A percentile compares a stretch with the other conserved stretches of the same genome.
Conservation (phyloP, 2,329 filamentous ascomycete species). For the Aspergillus versicolor region DNA sequence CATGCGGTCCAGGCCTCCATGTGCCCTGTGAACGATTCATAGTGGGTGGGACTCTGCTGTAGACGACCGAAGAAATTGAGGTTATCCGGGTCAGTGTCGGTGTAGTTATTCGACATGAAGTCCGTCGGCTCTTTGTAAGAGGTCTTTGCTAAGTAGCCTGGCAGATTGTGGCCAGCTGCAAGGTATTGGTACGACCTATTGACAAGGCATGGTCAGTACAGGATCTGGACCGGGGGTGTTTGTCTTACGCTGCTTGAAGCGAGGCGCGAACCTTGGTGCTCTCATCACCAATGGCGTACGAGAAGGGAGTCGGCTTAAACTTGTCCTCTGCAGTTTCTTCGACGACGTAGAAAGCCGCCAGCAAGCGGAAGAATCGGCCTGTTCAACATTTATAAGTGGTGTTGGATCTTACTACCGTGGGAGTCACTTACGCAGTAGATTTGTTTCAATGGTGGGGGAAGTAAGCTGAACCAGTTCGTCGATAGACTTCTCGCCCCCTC, state of each 20-base stretch:
- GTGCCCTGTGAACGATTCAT: conserved; percentile 34
- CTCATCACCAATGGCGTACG: conserved; percentile 31
- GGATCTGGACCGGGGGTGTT: neutral
- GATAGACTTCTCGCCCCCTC: conserved; percentile 28
- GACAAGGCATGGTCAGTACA: neutral
- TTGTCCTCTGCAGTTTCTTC: conserved; percentile 30
- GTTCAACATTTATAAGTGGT: neutral
- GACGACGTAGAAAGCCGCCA: conserved; percentile 32
- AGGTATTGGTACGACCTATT: conserved; percentile 32
- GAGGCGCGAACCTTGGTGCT: conserved; percentile 30
- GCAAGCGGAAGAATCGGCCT: conserved; percentile 31
- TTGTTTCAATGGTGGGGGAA: neutral
- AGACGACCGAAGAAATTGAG: conserved; percentile 36
- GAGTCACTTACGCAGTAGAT: neutral
- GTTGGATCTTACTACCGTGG: too few relatives aligned
- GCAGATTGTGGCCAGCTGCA: conserved; percentile 30
- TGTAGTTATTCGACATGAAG: conserved; percentile 25
- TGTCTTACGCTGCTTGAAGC: conserved; percentile 28
- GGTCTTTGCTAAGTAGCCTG: conserved; percentile 33
- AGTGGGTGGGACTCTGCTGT: conserved; percentile 27
- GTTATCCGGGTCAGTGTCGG: conserved; percentile 19
- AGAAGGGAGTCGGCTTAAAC: conserved; percentile 34
- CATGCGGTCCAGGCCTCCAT: conserved; percentile 37
- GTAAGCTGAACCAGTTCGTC: conserved; percentile 29
- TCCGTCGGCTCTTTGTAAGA: conserved; percentile 34